Base-by-base conservation (phyloP, 441 rosid genomes). In the Rhodomyrtus psidioides region DNA sequence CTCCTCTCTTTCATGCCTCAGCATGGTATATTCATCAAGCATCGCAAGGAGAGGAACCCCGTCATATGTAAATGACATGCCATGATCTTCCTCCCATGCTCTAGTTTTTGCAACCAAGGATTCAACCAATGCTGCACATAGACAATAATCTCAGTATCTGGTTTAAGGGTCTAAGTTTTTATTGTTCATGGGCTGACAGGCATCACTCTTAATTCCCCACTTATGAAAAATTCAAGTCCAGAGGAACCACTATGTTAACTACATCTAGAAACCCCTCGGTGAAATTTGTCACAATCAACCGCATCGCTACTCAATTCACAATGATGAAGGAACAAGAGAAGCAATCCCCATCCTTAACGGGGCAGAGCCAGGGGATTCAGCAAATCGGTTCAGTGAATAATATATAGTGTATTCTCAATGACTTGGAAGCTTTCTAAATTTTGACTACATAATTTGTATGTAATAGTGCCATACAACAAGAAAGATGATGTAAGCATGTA, bases 21-120 rank as follows among this genome's bases (percentile, higher is more conserved):
- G 96, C 99, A 97, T 93, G 86, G 96, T 97, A 84, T 97, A 97
- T 91, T 97, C 98, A 85, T 97, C 99, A 55, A 96, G 91, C 99
- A 96, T 96, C 84, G 98, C 98, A 83, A 96, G 94, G 59, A 96
- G 95, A 57, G 98, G 98, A 89, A 96, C 98, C 1, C 99, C 98
- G 87, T 97, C 99, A 83, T 96, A 96, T 46, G 95, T 89, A 83
- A 94, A 96, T 14, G 95, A 91, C 82, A 91, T 83, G 85, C 93
- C 94, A n/a, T 90, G 94, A 26, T 95, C 97, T 86, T 95, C 99
- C 90, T 96, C 98, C 99, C 99, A 97, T 42, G 95, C 92, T 30
- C 91, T 94, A 42, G 96, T 96, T 92, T 96, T 97, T 62, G 94
- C 91, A 82, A 96, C 94, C 92, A 96, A 93, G 75, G 97, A 91